Base-by-base conservation (phyloP, 768 basidiomycete genomes). In the Pholiota conissans region DNA sequence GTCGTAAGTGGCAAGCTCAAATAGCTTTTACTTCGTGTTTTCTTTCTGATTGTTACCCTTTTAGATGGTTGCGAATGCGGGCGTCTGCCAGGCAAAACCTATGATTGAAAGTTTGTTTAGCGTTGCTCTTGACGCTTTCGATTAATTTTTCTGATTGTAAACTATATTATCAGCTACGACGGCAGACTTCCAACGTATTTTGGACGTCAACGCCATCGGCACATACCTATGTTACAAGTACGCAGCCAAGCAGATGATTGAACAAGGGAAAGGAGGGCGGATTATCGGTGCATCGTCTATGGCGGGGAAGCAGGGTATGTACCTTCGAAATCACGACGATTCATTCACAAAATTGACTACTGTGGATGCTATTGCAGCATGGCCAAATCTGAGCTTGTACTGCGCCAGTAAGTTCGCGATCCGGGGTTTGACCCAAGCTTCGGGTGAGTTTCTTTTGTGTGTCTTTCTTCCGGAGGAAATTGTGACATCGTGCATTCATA, bases 211-310 rank as follows among this genome's bases (percentile, higher is more conserved):
- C 62, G 73, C 79, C 58, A 78, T 81, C 52, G 85, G 85, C 34
- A 71, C 77, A 2, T 86, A 83, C 71, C 76, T 83, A 58, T 87
- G 83, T 65, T 87, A 87, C 45, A 84, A 86, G 52, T 76, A 86
- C 57, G 87, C 85, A 1, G 85, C 83, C 16, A 72, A 71, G 51
- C 80, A 83, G 62, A 89, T 89, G 87, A 67, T 70, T 22, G 75
- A 85, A 8, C 82, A 83, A 69, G 76, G 79, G 0, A 71, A 69
- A 5, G 79, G 83, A 14, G 83, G 86, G 1, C 74, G 80, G 16
- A 83, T 89, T 57, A 77, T 87, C 26, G 80, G 86, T 40, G 73
- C 75, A 1, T 63, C 64, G 1, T 77, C 76, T 1, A 7, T 69
- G 0, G 60, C 65, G 1, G 75, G 70, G 27, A 71, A 73, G 54